Conservation (phyloP, 306 rosid genomes). For the Prunus davidiana region DNA sequence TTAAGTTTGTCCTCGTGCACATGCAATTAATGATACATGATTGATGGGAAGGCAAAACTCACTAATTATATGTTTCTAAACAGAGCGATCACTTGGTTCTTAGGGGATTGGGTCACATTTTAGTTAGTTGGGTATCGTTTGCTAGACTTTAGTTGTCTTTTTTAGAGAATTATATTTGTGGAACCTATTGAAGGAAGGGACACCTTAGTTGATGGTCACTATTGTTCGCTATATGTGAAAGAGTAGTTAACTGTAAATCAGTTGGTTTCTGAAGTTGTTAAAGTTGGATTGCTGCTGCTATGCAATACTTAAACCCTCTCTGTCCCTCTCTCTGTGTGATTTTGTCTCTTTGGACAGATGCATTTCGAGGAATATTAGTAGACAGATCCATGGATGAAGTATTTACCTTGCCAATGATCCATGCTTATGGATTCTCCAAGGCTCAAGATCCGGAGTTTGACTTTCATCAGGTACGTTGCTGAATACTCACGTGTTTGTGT, state of each 20-base stretch:
- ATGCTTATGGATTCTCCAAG: constrained; percentile 94
- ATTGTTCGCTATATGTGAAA: neutral
- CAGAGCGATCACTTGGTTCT: neutral
- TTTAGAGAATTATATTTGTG: neutral
- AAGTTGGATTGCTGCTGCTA: neutral
- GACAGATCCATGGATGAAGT: constrained; percentile 43
- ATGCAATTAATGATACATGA: neutral
- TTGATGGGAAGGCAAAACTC: neutral
- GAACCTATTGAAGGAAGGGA: neutral
- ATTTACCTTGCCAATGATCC: constrained; percentile 64
- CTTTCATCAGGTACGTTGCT: constrained; percentile 70
- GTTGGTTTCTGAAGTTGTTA: neutral
- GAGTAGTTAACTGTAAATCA: neutral
- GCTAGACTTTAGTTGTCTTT: neutral
- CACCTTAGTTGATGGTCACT: neutral
- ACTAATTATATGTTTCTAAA: neutral
- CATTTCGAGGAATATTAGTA: constrained; percentile 71
- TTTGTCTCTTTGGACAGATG: constrained; percentile 47
- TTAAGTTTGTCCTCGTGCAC: neutral
- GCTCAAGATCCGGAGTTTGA: constrained; percentile 94
- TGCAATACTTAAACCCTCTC: neutral
- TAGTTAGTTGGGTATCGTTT: neutral
- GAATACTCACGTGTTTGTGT: neutral
- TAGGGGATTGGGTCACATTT: neutral
- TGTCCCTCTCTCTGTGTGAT: neutral